These are phyloP conservation scores for Diaporthe australafricana DNA, from an alignment of 2,329 filamentous ascomycete genomes.

Conservation along the genomic window DNA sequence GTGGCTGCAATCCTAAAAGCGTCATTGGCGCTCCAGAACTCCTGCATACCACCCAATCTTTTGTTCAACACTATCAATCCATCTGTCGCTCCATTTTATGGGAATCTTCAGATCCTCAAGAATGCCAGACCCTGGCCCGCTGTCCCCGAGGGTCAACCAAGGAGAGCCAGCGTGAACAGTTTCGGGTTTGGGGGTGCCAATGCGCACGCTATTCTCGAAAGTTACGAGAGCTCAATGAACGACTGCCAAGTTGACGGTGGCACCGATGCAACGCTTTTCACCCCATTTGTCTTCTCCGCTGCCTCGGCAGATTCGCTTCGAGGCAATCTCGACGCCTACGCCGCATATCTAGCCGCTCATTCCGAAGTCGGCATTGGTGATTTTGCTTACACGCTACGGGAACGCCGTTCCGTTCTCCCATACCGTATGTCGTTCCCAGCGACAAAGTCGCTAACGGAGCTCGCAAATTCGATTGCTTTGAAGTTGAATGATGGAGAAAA, in stretches of 20 bases:
- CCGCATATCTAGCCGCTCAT: conserved; percentile 38
- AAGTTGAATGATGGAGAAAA: not conserved
- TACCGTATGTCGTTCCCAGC: conserved; percentile 43
- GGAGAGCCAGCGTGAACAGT: conserved; percentile 31
- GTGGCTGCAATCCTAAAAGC: conserved; percentile 54
- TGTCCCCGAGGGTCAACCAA: not conserved
- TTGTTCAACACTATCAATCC: conserved; percentile 50
- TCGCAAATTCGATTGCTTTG: not conserved
- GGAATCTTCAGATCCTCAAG: conserved; percentile 39
- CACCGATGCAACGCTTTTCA: conserved; percentile 14
- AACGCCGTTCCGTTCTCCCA: conserved; percentile 42
- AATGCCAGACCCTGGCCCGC: conserved; percentile 3
- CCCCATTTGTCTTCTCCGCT: conserved; percentile 47
- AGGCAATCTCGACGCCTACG: conserved; percentile 40
- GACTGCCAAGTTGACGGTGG: not conserved
- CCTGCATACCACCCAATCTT: conserved; percentile 49
- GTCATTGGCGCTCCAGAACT: conserved; percentile 49
- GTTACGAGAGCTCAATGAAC: not conserved
- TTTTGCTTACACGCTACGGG: conserved; percentile 43
- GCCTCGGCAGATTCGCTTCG: conserved; percentile 45
- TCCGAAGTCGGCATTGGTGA: conserved; percentile 35
- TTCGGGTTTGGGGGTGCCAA: conserved; percentile 39
- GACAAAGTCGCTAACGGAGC: not conserved
- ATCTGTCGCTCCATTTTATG: conserved; percentile 45
- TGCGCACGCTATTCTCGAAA: conserved; percentile 22